Evolutionary conservation across 2,329 filamentous ascomycete species (phyloP), one percentile per base, ranked within the genome.

Genomic region (Paracoccidioides lutzii): DNA sequence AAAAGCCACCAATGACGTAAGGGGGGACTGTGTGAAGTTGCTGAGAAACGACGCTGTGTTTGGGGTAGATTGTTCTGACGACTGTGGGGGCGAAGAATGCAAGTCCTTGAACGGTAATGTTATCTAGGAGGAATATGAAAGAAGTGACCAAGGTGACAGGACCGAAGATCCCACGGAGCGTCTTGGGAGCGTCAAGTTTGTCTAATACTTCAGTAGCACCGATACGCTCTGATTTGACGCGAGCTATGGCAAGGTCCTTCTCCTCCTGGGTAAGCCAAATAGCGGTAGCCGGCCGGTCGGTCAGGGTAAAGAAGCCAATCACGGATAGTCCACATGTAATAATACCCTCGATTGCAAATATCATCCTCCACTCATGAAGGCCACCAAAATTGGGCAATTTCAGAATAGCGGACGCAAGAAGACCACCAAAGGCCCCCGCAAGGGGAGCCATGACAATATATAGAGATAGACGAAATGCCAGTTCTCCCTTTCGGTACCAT

Each of bases 81-180:
- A 59, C 56, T 22, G 58, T 58, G 8, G 58, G 58, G 8, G 55
- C 41, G 46, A 59, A 59, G 44, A 59, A 58, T 5, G 56, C 58
- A 87, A 88, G 73, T 3, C 84, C 83, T 64, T 87, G 82, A 2
- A 87, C 83, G 0, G 84, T 87, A 64, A 88, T 79, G 69, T 85
- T 85, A 73, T 83, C 75, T 55, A 85, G 75, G 0, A 84, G 69
- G 69, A 85, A 59, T 30, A 58, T 56, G n/a, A 59, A 53, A 6
- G 58, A 54, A 14, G 52, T 58, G 37, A 33, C 50, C 12, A 58
- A 32, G 4, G 58, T 58, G 42, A 52, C 33, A 10, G 56, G 58
- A 22, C 54, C 55, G 51, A 58, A 56, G n/a, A 59, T 52, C 30
- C 56, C 58, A 28, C 35, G 55, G 14, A 56, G 37, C 30, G 54